These are phyloP conservation scores for Globisporangium splendens DNA, from an alignment of 352 stramenopile genomes.

Conservation along the genomic window DNA sequence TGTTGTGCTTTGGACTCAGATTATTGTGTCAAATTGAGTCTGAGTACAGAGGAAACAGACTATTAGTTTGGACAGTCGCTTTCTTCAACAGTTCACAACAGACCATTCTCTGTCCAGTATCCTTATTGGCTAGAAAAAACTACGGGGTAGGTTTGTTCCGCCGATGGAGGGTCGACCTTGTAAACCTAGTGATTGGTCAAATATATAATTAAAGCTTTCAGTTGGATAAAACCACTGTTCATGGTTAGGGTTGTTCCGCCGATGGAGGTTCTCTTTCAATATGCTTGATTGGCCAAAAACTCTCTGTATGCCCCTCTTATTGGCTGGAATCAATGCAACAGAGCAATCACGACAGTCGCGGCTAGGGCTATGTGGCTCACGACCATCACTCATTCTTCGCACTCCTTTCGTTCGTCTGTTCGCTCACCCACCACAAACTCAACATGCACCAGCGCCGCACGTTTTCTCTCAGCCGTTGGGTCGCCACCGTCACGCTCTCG, in stretches of 20 bases:
- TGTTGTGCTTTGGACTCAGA: too few relatives aligned
- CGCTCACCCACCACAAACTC: slow-evolving; percentile 2
- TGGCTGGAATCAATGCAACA: neutral
- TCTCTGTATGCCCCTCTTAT: neutral
- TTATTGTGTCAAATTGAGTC: too few relatives aligned
- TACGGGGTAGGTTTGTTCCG: too few relatives aligned
- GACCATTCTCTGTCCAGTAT: too few relatives aligned
- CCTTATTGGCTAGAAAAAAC: too few relatives aligned
- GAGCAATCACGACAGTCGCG: neutral
- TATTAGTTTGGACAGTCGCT: too few relatives aligned
- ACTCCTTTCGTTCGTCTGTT: neutral
- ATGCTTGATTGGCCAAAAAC: neutral
- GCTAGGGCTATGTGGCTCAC: neutral
- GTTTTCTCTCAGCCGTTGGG: neutral
- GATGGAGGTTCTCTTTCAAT: slow-evolving; percentile 4
- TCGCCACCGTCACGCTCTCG: neutral
- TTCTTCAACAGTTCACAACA: too few relatives aligned
- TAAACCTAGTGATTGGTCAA: too few relatives aligned
- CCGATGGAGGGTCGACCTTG: too few relatives aligned
- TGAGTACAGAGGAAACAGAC: too few relatives aligned
- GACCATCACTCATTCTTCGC: neutral
- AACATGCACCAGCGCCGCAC: neutral
- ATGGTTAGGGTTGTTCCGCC: slow-evolving; percentile 15
- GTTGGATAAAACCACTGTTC: slow-evolving; percentile 7
- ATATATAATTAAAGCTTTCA: too few relatives aligned